Evolutionary conservation across 805 yeast genomes (phyloP), one percentile per base, ranked within the genome.

Genomic region (Starmerella bacillaris): DNA sequence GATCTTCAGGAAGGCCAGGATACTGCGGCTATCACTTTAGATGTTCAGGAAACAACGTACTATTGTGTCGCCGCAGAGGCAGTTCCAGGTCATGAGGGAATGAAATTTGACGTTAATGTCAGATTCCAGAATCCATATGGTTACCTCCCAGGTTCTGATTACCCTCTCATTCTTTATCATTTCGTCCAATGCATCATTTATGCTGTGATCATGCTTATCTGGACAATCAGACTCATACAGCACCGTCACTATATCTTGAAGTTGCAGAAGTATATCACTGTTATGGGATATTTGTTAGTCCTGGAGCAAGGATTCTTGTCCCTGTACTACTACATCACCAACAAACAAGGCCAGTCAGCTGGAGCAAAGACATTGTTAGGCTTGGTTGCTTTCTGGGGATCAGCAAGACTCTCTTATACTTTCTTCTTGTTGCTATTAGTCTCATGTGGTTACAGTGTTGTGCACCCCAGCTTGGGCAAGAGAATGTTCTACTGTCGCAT

Each of bases 51-150:
- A 39, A 82, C 96, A 1, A 96, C 96, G 5, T 89, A 77, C 56
- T 89, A 84, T 58, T 89, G 98, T 61, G 77, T 86, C 28, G 73
- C 83, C 2, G 75, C 92, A 0, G 71, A 63, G 44, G 63, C 71
- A 18, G 58, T 67, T 18, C 49, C 53, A 9, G 52, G 51, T 32
- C 44, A 50, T 14, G 53, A 58, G 8, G 37, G 45, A 17, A 34
- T 45, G 37, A 30, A 61, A 60, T 89, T 74, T 56, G 55, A 64
- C 34, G 78, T 86, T 12, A 56, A 59, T n/a, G 76, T 77, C 30
- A 75, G 74, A 47, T 89, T 80, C 58, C 89, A 82, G 60, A 89
- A 84, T 58, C 78, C 96, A 3, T 89, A 69, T 56, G 98, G 98
- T 38, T 69, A 79, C 40, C 61, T 89, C 38, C 70, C 92, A 21